Percentiles rank a stretch among this genome's conserved stretches.
Evolutionary conservation across 108 stramenopile species (phyloP).

Genomic region (Parietichytrium sp.): DNA sequence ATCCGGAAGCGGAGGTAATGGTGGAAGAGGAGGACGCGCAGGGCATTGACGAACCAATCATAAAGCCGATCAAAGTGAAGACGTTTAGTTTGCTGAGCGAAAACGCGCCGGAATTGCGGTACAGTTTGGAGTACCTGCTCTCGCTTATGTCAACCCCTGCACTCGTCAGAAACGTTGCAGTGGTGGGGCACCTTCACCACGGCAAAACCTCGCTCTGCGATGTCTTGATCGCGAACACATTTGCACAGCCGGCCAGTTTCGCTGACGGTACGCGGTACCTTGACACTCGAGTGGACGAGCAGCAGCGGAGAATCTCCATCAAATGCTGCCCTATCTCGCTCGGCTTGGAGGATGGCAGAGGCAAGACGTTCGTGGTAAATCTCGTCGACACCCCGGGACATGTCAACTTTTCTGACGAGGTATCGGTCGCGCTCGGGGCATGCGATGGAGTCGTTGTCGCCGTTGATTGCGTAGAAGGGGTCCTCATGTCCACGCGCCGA

Average conservation of each 20-base stretch:
- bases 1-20: conserved; percentile 79
- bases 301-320: conserved; percentile 85
- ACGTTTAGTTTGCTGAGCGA: conserved; percentile 64
- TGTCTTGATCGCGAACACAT: conserved; percentile 68
- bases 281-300: conserved; percentile 84
- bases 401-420: conserved; percentile 88
- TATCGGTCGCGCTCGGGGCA: conserved; percentile 75
- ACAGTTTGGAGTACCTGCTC: conserved; percentile 53
- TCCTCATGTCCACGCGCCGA: conserved; percentile 88
- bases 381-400: conserved; percentile 93
- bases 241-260: conserved; percentile 41
- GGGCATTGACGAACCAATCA: conserved; percentile 90
- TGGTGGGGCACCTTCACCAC: conserved; percentile 90
- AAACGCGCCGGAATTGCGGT: conserved; percentile 43
- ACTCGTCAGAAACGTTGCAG: conserved; percentile 73
- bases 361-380: conserved; percentile 83
- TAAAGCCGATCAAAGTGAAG: conserved; percentile 79
- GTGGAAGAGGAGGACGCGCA: conserved; percentile 98
- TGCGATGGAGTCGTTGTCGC: conserved; percentile 85
- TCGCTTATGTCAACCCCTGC: conserved; percentile 54
- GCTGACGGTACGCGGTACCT: conserved; percentile 68
- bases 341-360: conserved; percentile 74
- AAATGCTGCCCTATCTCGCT: conserved; percentile 82
- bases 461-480: conserved; percentile 93
- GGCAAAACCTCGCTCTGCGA: conserved; percentile 91